Base-by-base conservation (phyloP, 306 rosid species). In the Casuarina equisetifolia region DNA sequence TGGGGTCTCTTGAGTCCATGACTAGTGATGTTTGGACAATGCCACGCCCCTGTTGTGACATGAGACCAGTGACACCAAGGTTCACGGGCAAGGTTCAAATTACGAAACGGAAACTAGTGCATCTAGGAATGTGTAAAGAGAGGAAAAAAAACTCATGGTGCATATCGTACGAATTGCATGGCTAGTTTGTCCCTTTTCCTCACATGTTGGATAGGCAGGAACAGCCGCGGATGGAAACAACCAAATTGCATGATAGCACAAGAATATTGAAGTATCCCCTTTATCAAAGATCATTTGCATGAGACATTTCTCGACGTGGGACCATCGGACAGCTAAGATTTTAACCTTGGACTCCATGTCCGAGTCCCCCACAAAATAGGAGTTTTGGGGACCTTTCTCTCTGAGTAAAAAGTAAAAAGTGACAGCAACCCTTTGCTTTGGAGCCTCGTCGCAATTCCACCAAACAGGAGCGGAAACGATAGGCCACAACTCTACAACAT, bases 161-260 rank as follows among this genome's bases (percentile, higher is more conserved):
- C 88, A 79, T 67, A 69, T 70, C 49, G 67, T 80, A 86, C 86
- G 72, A 75, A 49, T 5, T 69, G 70, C 71, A 66, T 40, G 48
- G 67, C 10, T 3, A 11, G n/a, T 83, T 90, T 88, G 91, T 89
- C 96, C 79, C 86, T 83, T 89, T 82, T 85, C 89, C 89, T 89
- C 97, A 85, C 96, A 84, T 88, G 94, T 89, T 76, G 82, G 90
- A 82, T 79, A 75, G 84, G 82, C 85, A 81, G 69, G 85, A 81
- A 79, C 58, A 73, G 75, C 77, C 80, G 78, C 79, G 68, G 76
- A 82, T 46, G 67, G 45, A 82, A 86, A 88, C 87, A 86, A 90
- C 80, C 81, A 79, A 55, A 78, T 35, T 82, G 80, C 84, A 89
- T 78, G 74, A 78, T 61, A 80, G 44, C 55, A 44, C 66, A 73